These are phyloP conservation scores for Saccharomycopsis schoenii DNA, from an alignment of 805 yeast species.

Conservation along the genomic window DNA sequence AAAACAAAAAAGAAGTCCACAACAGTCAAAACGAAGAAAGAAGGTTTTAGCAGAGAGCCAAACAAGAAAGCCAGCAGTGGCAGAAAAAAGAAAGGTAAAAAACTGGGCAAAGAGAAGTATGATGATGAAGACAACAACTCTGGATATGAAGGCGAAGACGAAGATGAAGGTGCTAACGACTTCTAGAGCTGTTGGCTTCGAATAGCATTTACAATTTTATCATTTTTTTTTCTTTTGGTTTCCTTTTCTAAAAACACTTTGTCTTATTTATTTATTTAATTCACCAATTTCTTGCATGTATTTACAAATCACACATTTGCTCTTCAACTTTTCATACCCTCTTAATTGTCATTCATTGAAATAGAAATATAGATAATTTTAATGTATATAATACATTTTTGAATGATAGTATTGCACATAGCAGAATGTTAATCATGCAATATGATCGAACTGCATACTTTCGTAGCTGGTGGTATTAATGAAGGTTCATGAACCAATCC, in stretches of 20 bases:
- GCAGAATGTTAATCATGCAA: not conserved
- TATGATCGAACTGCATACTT: no score
- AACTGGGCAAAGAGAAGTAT: not conserved
- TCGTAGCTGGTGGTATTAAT: no score
- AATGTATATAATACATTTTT: not conserved
- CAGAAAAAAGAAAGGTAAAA: not conserved
- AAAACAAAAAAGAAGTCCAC: not conserved
- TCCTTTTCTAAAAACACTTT: no score
- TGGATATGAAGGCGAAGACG: not conserved
- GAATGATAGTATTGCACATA: not conserved
- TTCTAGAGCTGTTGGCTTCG: not conserved
- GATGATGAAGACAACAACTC: not conserved
- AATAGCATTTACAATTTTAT: no score
- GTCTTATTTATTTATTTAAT: no score
- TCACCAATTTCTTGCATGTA: not conserved
- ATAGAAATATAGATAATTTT: not conserved
- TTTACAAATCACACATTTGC: not conserved
- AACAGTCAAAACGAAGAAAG: not conserved
- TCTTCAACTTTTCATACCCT: not conserved
- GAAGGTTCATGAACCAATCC: no score
- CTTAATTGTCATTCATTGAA: not conserved
- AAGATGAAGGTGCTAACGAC: not conserved
- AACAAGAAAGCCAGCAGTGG: not conserved
- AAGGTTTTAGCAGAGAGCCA: not conserved
- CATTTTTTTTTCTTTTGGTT: not conserved